Conservation (phyloP, 768 basidiomycete genomes). For the Naematelia encephala region DNA sequence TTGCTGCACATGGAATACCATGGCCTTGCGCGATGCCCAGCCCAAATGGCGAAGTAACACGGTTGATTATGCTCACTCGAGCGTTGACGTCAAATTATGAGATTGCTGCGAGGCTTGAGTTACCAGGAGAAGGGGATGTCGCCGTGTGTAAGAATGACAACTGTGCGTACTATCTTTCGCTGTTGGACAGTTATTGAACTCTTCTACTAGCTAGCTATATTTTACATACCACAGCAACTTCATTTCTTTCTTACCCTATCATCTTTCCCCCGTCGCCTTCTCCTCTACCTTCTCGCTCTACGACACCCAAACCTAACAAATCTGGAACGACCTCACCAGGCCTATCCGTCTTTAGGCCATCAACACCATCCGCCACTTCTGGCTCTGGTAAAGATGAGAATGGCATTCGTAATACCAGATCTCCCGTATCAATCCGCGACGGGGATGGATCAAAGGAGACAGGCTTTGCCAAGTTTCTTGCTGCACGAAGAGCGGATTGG, state of each 20-base stretch:
- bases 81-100: neutral
- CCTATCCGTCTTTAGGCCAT: neutral
- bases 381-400: neutral
- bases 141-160: conserved; percentile 6
- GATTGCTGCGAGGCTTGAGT: conserved; percentile 25
- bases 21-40: conserved; percentile 40
- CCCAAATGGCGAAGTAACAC: conserved; percentile 40
- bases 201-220: conserved; percentile 15
- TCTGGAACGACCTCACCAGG: conserved; percentile 1
- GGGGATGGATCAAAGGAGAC: conserved; percentile 13
- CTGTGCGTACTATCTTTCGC: conserved; percentile 3
- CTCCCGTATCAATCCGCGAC: conserved; percentile 6
- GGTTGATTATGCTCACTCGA: conserved; percentile 23
- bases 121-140: conserved; percentile 37
- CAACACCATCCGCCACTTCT: neutral
- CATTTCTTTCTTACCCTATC: conserved; percentile 33
- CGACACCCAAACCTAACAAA: conserved; percentile 11
- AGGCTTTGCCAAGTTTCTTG: conserved; percentile 36
- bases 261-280: conserved; percentile 13
- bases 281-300: conserved; percentile 3
- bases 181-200: neutral
- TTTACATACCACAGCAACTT: conserved; percentile 21
- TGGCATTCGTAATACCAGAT: neutral
- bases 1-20: conserved; percentile 30
- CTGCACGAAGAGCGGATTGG: conserved; percentile 20